Base-by-base conservation (phyloP, 2,329 filamentous ascomycete genomes). In the Colletotrichum paranaense region DNA sequence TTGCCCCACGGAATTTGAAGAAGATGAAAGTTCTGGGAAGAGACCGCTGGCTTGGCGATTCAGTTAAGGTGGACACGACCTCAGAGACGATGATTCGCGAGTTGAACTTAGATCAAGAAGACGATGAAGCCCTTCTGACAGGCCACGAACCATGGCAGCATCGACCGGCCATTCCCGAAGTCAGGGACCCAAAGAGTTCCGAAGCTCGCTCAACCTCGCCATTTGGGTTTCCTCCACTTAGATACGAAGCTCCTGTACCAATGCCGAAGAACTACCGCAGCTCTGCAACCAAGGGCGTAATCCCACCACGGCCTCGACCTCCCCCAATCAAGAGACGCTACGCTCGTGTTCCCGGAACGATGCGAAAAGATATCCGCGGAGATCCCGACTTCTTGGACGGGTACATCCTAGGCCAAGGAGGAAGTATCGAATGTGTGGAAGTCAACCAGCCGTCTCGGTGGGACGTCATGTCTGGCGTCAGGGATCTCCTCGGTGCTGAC, bases 31-130 rank as follows among this genome's bases (percentile, higher is more conserved):
- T 72, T 28, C 53, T 74, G 9, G 77, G 76, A 24, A 74, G 79
- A 60, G 77, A 75, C 49, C 78, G 79, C 19, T 75, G 68, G 22
- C 67, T 81, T 2, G 79, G 79, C 35, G 78, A 79, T 63, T 46
- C 62, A 6, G 66, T 26, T n/a, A 56, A 62, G 4, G 59, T 68
- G 14, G 59, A 70, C n/a, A 19, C 14, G 32, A 46, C 16, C 5
- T 14, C 28, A 16, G 53, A 38, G 6, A 38, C 35, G 12, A 49
- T 65, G 32, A 19, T 26, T 22, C 65, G 14, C 28, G 70, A 73
- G 55, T 32, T 64, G 6, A 60, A 56, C 8, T 38, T 53, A 19
- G 64, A 62, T 30, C 46, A 55, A 24, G 72, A 28, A 3, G 64
- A 69, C 16, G 63, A 74, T 35, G 12, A 55, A 16, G 35, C 28